A percentile compares a stretch with the other conserved stretches of the same genome.
Evolutionary conservation across 768 basidiomycete species (phyloP).

Genomic region (Mycena haematopus): DNA sequence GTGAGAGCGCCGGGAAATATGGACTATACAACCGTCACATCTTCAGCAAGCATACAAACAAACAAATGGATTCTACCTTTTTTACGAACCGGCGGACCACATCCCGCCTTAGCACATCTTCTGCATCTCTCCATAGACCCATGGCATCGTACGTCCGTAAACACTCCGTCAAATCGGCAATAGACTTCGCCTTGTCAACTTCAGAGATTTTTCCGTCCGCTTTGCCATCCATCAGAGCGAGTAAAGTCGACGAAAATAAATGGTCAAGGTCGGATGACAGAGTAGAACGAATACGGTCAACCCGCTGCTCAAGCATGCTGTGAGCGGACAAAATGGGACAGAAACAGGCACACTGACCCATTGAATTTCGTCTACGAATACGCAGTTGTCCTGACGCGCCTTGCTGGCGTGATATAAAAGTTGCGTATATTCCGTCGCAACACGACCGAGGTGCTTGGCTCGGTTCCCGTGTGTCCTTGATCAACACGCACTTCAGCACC

Average conservation of each 20-base stretch:
- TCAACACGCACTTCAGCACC: constrained; percentile 4
- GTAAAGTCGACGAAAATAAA: constrained; percentile 71
- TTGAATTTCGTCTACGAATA: constrained; percentile 82
- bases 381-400: constrained; percentile 77
- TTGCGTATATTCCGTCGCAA: constrained; percentile 92
- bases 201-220: constrained; percentile 60
- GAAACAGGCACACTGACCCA: constrained; percentile 62
- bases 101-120: constrained; percentile 79
- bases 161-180: constrained; percentile 78
- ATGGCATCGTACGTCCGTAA: constrained; percentile 81
- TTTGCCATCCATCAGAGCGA: constrained; percentile 55
- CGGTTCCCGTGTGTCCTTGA: constrained; percentile 60
- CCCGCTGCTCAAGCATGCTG: constrained; percentile 53
- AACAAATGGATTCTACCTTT: constrained; percentile 56
- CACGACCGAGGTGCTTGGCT: constrained; percentile 82
- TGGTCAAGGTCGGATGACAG: constrained; percentile 87
- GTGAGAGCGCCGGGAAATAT: constrained; percentile 74
- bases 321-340: constrained; percentile 15
- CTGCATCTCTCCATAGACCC: constrained; percentile 85
- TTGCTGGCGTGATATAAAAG: constrained; percentile 89
- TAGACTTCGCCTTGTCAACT: constrained; percentile 65
- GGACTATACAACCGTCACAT: constrained; percentile 61
- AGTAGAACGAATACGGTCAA: constrained; percentile 84
- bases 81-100: constrained; percentile 79
- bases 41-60: not conserved